Base-by-base conservation (phyloP, 805 yeast species). In the Ogataea sp. region DNA sequence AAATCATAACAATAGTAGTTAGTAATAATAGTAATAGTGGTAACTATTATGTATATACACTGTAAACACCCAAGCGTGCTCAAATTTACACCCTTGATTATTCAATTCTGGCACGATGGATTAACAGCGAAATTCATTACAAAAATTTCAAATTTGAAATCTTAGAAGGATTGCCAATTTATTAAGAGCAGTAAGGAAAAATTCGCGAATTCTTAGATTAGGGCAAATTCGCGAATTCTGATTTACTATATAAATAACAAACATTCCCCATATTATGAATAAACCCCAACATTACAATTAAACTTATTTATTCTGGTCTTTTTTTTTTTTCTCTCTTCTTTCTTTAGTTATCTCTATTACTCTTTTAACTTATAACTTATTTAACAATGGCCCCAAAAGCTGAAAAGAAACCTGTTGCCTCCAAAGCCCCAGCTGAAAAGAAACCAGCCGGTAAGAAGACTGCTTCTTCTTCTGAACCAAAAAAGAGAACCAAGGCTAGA, bases 391-490 rank as follows among this genome's bases (percentile, higher is more conserved):
- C 83, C 54, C 80, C 82, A 66, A 70, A 69, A 60, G 73, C 75
- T 53, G 74, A 69, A 58, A 70, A 69, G 70, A 71, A 71, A 59
- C 75, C 75, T 55, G 97, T 97, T 67, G 97, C 97, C 67, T 89
- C 96, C 60, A 89, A 89, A 73, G 95, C 95, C 53, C 96, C 96
- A 62, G 94, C 95, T 68, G 94, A 84, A 70, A 86, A 87, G 81
- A 87, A 85, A 73, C 85, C 86, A 62, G 76, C 96, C 64, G 85
- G 85, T 60, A 83, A 83, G 78, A 88, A 86, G 76, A 85, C 94
- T 63, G 77, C 95, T 50, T 69, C 94, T 52, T 72, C 86, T 49
- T 62, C 83, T 53, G 89, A 79, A 59, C 68, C 80, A 65, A 88
- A 87, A 80, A 89, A 84, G 83, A 87, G 95, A 77, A 64, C 86